phyloP scores from a whole-genome alignment of 768 basidiomycete species.

The Rhizopogon rudus region DNA sequence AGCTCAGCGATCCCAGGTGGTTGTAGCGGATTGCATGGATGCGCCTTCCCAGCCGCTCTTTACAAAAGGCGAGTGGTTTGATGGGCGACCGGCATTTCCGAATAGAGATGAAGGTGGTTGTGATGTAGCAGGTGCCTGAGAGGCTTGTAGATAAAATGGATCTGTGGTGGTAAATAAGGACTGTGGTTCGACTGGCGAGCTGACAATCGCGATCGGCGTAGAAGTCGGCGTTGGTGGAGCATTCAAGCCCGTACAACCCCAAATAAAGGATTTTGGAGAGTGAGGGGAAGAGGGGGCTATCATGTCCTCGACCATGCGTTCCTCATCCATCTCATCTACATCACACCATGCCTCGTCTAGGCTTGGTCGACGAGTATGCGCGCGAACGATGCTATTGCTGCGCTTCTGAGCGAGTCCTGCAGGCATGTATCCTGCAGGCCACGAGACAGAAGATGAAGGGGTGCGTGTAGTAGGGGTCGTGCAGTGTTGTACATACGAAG shows the following conservation, averaged over 20 bases:
- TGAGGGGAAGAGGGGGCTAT: slow-evolving; percentile 29
- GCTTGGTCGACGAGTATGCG: slow-evolving; percentile 14
- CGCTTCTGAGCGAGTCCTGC: slow-evolving; percentile 21
- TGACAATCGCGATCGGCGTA: slow-evolving; percentile 9
- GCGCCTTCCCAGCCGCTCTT: slow-evolving; percentile 8
- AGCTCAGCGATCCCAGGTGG: neutral
- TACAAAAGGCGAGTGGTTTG: slow-evolving; percentile 37
- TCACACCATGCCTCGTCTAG: slow-evolving; percentile 24
- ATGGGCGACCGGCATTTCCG: slow-evolving; percentile 31
- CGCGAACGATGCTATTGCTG: slow-evolving; percentile 22
- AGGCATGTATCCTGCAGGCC: slow-evolving; percentile 22
- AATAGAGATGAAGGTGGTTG: slow-evolving; percentile 30
- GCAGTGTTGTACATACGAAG: slow-evolving; percentile 33
- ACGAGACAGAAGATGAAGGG: slow-evolving; percentile 23
- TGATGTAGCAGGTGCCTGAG: slow-evolving; percentile 28
- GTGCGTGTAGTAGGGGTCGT: slow-evolving; percentile 36
- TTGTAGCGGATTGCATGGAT: neutral
- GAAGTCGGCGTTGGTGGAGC: slow-evolving; percentile 20
- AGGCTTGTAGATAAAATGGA: slow-evolving; percentile 44
- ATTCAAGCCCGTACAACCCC: slow-evolving; percentile 16
- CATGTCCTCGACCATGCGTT: slow-evolving; percentile 42
- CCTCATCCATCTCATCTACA: slow-evolving; percentile 39
- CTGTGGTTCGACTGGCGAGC: slow-evolving; percentile 19
- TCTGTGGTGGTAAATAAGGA: slow-evolving; percentile 42
- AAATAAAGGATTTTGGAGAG: slow-evolving; percentile 15